A percentile compares a stretch with the other conserved stretches of the same genome.
Conservation (phyloP, 2,329 filamentous ascomycete species). For the Acephala macrosclerotiorum region DNA sequence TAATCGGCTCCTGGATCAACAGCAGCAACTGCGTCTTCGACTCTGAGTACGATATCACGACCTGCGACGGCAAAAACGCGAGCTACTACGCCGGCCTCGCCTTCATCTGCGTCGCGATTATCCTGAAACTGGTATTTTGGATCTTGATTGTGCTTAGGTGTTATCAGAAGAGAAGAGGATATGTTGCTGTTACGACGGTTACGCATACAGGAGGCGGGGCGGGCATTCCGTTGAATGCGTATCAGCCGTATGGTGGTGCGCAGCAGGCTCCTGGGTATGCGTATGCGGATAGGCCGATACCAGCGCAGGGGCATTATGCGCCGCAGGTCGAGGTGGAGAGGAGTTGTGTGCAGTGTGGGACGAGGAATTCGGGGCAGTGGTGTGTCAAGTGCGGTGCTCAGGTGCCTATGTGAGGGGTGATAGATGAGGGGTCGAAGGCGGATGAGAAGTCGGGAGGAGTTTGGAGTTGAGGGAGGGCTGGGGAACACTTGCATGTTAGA, state of each 20-base stretch:
- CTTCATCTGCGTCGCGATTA: neutral
- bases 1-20: neutral
- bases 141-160: neutral
- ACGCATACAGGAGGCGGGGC: neutral
- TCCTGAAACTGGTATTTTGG: neutral
- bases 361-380: neutral
- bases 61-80: neutral
- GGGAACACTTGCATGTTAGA: neutral
- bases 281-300: neutral
- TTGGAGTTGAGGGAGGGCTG: neutral
- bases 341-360: neutral
- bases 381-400: neutral
- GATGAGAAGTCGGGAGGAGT: too few relatives aligned
- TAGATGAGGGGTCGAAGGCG: neutral
- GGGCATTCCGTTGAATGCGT: neutral
- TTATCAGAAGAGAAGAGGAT: conserved; percentile 4
- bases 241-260: neutral
- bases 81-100: neutral
- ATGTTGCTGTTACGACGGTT: neutral
- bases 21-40: neutral
- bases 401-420: neutral
- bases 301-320: neutral
- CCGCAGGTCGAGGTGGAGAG: neutral
- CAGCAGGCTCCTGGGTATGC: neutral
- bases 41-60: neutral